A percentile compares a stretch with the other conserved stretches of the same genome.
Conservation (phyloP, 441 rosid species). For the Capsella rubella region DNA sequence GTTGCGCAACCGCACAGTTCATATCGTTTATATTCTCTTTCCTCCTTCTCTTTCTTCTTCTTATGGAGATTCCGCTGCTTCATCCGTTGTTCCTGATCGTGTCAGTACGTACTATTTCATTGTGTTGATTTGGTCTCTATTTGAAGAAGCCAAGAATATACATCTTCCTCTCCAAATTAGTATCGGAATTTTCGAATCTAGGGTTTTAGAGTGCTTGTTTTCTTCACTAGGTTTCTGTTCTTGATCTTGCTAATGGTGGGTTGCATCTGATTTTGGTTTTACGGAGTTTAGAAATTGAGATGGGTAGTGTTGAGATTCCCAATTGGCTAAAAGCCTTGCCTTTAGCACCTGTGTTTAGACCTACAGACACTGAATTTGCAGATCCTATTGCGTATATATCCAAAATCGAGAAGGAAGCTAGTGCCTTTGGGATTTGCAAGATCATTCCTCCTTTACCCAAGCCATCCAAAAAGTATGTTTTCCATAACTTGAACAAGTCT, state of each 20-base stretch:
- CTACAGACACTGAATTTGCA: conserved; percentile 97
- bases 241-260: conserved; percentile 18
- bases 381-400: conserved; percentile 99
- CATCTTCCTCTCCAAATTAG: not conserved
- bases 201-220: conserved; percentile 47
- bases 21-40: conserved; percentile 19
- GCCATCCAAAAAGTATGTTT: conserved; percentile 88
- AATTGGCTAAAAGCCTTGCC: conserved; percentile 91
- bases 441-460: conserved; percentile 94
- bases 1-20: conserved; percentile 50
- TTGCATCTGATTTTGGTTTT: conserved; percentile 28
- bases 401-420: conserved; percentile 94
- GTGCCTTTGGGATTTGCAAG: conserved; percentile 97
- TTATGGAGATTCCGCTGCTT: not conserved
- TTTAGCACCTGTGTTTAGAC: conserved; percentile 91
- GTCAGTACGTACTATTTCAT: conserved; percentile 14
- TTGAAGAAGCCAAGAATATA: not conserved
- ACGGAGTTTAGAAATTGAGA: conserved; percentile 44
- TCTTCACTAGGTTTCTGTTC: not conserved
- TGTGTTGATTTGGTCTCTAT: conserved; percentile 19
- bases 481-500: conserved; percentile 80
- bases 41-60: not conserved
- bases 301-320: conserved; percentile 94
- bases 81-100: not conserved
- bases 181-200: conserved; percentile 45